Evolutionary conservation across 805 yeast genomes (phyloP).

Genomic region (Candida oleophila): DNA sequence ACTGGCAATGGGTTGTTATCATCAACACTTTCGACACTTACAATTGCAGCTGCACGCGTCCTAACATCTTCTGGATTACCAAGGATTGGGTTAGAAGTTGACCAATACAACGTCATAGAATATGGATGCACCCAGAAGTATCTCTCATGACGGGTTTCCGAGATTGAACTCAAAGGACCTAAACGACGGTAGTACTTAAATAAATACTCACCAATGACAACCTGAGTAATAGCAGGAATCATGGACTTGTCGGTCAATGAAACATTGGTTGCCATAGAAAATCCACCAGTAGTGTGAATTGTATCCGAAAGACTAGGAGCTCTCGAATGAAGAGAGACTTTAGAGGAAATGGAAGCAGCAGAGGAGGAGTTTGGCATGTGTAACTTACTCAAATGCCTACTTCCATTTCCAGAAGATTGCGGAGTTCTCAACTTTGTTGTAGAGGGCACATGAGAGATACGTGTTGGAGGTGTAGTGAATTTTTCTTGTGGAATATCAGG

Average conservation of each 20-base stretch:
- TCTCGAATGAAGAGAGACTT: conserved; percentile 28
- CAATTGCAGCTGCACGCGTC: conserved; percentile 78
- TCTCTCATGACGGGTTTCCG: conserved; percentile 84
- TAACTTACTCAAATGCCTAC: background rate
- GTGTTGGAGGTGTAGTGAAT: conserved; percentile 6
- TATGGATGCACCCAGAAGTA: conserved; percentile 98
- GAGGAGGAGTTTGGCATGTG: conserved; percentile 11
- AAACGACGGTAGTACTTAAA: conserved; percentile 80
- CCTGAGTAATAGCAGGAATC: conserved; percentile 86
- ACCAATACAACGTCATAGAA: conserved; percentile 88
- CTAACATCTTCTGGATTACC: conserved; percentile 63
- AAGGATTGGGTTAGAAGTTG: conserved; percentile 72
- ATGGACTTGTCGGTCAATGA: conserved; percentile 68
- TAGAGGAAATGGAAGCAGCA: conserved; percentile 20
- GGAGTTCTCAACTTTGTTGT: background rate
- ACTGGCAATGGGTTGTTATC: conserved; percentile 89
- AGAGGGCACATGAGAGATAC: background rate
- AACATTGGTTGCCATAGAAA: conserved; percentile 58
- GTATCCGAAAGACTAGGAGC: conserved; percentile 30
- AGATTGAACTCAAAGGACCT: conserved; percentile 70
- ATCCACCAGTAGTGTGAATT: conserved; percentile 28
- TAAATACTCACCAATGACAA: conserved; percentile 88
- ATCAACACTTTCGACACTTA: conserved; percentile 73
- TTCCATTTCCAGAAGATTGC: background rate
- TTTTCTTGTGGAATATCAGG: conserved; percentile 14